Base-by-base conservation (phyloP, 176 grass and related monocot species). In the Saccharum officinarum region DNA sequence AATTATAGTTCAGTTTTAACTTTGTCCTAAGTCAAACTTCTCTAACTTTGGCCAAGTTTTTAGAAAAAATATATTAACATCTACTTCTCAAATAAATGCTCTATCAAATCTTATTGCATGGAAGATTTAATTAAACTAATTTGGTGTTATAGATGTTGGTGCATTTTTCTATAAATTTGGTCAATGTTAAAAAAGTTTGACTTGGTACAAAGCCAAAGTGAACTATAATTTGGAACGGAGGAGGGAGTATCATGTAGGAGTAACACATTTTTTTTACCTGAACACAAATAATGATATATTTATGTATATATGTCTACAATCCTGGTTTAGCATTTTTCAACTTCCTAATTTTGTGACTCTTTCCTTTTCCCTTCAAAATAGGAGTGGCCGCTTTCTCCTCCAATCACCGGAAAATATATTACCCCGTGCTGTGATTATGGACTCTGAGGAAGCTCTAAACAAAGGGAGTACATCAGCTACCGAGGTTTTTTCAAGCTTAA, bases 341-440 rank as follows among this genome's bases (percentile, higher is more conserved):
- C 59, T 61, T 70, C 23, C 62, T 75, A 65, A 62, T 64, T 75
- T 31, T 91, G 39, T 79, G 79, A 80, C 34, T 71, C 17, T 52
- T 80, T 33, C 81, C 61, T 93, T 25, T 69, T 67, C 18, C 59
- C n/a, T 26, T 62, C 59, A 26, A 62, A 75, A 61, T 88, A 99
- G 97, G 86, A 92, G 67, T 49, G 93, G 97, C 33, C 82, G 78
- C 63, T 99, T 94, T 73, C 86, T 99, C 74, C 92, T 99, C 20
- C 93, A 94, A 84, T 96, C 93, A 77, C 89, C 97, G 0, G 89
- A 96, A 80, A 94, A 99, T 86, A 90, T 96, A 71, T 83, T 99
- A 85, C 76, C 88, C 10, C 79, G 74, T 76, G 67, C 86, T 30
- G 88, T 83, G 1, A 57, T 99, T 37, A 73, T 75, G 33, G 91